phyloP scores from a whole-genome alignment of 2,329 filamentous ascomycete genomes.

The Ambrosiella beaveri region DNA sequence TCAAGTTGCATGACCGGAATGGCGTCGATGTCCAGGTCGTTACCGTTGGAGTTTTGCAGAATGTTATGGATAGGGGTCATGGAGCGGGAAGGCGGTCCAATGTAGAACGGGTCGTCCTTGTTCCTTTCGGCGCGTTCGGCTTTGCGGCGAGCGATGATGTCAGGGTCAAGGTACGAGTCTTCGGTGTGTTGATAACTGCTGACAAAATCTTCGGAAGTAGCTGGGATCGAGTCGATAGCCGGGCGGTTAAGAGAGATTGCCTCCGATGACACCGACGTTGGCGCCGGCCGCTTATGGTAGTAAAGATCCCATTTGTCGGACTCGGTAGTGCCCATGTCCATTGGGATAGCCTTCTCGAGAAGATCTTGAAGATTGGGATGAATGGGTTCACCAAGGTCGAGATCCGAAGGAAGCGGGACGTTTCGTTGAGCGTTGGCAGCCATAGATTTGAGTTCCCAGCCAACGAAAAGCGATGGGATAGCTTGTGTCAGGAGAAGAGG shows the following conservation, averaged over 20 bases:
- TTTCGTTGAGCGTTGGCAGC: conserved; percentile 67
- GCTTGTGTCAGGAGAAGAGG: conserved; percentile 79
- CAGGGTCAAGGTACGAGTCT: conserved; percentile 52
- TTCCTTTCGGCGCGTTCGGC: conserved; percentile 67
- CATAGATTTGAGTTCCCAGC: conserved; percentile 83
- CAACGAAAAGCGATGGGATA: conserved; percentile 71
- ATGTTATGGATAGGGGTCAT: conserved; percentile 70
- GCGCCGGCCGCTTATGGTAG: conserved; percentile 39
- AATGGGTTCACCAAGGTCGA: conserved; percentile 70
- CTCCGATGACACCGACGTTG: conserved; percentile 31
- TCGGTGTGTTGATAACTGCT: conserved; percentile 42
- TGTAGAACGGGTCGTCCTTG: conserved; percentile 92
- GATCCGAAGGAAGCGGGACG: conserved; percentile 57
- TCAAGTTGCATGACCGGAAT: conserved; percentile 94
- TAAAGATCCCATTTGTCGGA: conserved; percentile 52
- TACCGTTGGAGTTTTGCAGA: conserved; percentile 51
- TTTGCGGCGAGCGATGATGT: conserved; percentile 56
- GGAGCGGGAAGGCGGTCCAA: conserved; percentile 36
- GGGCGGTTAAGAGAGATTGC: conserved; percentile 27
- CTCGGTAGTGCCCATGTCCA: conserved; percentile 32
- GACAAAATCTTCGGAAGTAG: conserved; percentile 25
- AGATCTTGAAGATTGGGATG: conserved; percentile 55
- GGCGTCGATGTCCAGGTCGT: conserved; percentile 74
- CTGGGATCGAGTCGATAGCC: conserved; percentile 35
- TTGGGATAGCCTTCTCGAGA: conserved; percentile 39